Evolutionary conservation across 208 protist species (phyloP), one percentile per base, ranked within the genome.

Genomic region (Trypanosoma avium): DNA sequence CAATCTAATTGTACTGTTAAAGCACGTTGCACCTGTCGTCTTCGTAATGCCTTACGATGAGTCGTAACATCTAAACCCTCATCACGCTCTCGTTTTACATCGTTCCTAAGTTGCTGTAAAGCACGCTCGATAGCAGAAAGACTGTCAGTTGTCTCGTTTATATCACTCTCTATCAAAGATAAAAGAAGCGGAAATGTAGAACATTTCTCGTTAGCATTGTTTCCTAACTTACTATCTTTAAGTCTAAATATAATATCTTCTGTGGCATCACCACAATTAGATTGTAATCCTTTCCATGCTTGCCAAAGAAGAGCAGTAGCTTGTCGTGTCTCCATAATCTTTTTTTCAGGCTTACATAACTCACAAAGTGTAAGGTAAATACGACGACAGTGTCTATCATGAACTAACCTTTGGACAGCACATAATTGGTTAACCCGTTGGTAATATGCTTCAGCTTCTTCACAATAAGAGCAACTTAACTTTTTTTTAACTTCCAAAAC

Each of bases 321-420:
- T 6, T 61, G 1, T 30, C 36, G 38, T 35, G 33, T 12, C 22
- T 47, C 36, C 12, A 36, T 1, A 26, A 63, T 19, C 22, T 54
- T 19, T 24, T 63, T 45, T 35, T 52, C 45, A 17, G 58, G 58
- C 24, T 48, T 63, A 40, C 22, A 63, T 13, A 63, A 54, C 15
- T 43, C 45, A 30, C 43, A 63, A 35, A 54, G 46, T 35, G 58
- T 63, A 43, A 26, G 22, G 42, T 63, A 63, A 26, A 63, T 63
- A 13, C 45, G 45, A 15, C 58, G 58, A 29, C 43, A 54, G 19
- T 54, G 58, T 19, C 45, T 42, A 26, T 63, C n/a, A 52, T 63
- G 45, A 1, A 29, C 43, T 17, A 63, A 33, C 2, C 13, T 21
- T 45, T 63, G 46, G 26, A 19, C 27, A 45, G 29, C 33, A 24